phyloP scores from a whole-genome alignment of 805 yeast genomes.

The Blastobotrys chiropterorum region DNA sequence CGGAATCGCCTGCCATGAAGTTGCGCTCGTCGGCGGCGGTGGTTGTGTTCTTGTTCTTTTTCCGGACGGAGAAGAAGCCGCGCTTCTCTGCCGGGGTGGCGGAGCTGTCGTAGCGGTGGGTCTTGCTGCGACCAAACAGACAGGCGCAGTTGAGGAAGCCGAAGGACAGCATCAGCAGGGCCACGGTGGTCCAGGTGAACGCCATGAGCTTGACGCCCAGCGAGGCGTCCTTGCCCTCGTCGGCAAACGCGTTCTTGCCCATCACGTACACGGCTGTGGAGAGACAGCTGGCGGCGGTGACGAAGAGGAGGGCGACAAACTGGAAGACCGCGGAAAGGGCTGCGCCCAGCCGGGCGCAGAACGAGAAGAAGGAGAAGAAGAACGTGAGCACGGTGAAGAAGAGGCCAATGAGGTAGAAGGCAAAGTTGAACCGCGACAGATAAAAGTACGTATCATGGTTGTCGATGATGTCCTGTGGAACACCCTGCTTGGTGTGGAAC shows the following conservation, averaged over 20 bases:
- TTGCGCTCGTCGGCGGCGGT: not conserved
- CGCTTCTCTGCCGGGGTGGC: not conserved
- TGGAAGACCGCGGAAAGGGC: slow-evolving; percentile 23
- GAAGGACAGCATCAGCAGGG: slow-evolving; percentile 27
- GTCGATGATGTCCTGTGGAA: slow-evolving; percentile 49
- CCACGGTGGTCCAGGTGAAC: slow-evolving; percentile 55
- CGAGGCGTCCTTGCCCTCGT: slow-evolving; percentile 32
- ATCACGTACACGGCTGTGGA: slow-evolving; percentile 74
- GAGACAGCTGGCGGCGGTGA: slow-evolving; percentile 53
- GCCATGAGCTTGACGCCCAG: slow-evolving; percentile 41
- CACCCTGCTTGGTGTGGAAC: slow-evolving; percentile 47
- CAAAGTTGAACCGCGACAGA: slow-evolving; percentile 62
- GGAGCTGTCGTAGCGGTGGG: not conserved
- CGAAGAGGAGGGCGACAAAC: slow-evolving; percentile 23
- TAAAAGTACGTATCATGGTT: slow-evolving; percentile 49
- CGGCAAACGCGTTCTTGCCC: slow-evolving; percentile 62
- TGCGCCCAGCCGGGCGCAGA: slow-evolving; percentile 23
- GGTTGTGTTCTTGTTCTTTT: slow-evolving; percentile 1
- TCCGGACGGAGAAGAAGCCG: slow-evolving; percentile 9
- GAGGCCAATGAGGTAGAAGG: slow-evolving; percentile 54
- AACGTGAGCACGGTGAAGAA: slow-evolving; percentile 47
- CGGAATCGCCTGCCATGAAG: slow-evolving; percentile 1
- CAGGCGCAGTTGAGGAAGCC: slow-evolving; percentile 26
- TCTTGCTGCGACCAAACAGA: slow-evolving; percentile 9
- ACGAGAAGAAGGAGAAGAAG: slow-evolving; percentile 28